Base-by-base conservation (phyloP, 2,329 filamentous ascomycete species). In the Sporothrix euskadiensis region DNA sequence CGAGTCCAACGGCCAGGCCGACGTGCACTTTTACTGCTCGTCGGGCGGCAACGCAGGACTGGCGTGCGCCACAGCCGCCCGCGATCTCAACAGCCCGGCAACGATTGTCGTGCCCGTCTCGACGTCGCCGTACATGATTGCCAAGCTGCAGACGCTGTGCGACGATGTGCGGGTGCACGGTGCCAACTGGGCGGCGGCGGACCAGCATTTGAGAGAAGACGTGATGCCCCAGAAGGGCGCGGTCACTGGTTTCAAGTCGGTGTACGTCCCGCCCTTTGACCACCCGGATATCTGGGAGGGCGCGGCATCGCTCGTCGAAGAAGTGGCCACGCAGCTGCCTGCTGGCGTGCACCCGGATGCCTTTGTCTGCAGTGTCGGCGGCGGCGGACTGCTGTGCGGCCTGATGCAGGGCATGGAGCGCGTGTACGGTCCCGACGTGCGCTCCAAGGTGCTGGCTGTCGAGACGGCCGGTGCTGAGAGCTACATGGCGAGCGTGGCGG, bases 41-140 rank as follows among this genome's bases (percentile, higher is more conserved):
- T 91, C 88, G 0, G 92, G 91, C 76, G 93, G 93, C 71, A 96
- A 96, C 78, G 93, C 93, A 0, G 93, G 93, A 1, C 87, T 96
- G 1, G 93, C 92, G 0, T 92, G 91, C 76, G 91, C 92, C n/a
- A 89, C 89, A 69, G 91, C 92, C 0, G 90, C 92, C 12, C 83
- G 83, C 54, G 84, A 86, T 1, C 85, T 94, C 6, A 84, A 84
- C 10, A 85, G 88, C 30, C 87, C 87, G 0, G 89, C 88, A 77
- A 94, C 92, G 0, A 90, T 96, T 74, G 90, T 93, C 10, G 90
- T 94, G 1, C 92, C 93, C 0, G 80, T 84, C 3, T 85, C 84
- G 8, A 93, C 92, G 0, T 89, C 89, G 71, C 83, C 85, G 0
- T 82, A 89, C 77, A 93, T 95, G 90, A 84, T 93, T 22, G 82